Percentiles rank a stretch among this genome's conserved stretches.
phyloP scores from a whole-genome alignment of 108 stramenopile genomes.

The Cylindrotheca fusiformis region DNA sequence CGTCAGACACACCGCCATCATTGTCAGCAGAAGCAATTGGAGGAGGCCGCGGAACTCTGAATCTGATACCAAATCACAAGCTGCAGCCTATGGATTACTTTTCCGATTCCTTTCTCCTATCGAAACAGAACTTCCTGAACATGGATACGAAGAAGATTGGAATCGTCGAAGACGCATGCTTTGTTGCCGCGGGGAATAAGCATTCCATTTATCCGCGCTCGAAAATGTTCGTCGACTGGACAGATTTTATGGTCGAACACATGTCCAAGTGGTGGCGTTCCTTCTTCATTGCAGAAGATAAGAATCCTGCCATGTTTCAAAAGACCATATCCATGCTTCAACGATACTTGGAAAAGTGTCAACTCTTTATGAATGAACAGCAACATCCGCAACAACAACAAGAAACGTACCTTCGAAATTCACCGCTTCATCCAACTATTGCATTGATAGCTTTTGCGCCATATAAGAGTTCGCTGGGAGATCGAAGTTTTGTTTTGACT shows the following conservation, averaged over 20 bases:
- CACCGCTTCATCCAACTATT: constrained; percentile 14
- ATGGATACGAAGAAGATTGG: not conserved
- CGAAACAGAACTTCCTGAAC: not conserved
- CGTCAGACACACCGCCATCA: too few species aligned
- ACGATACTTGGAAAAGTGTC: not conserved
- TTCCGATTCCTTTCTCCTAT: constrained; percentile 1
- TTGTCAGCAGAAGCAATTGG: too few species aligned
- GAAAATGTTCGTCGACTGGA: constrained; percentile 9
- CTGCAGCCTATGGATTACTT: not conserved
- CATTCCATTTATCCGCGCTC: not conserved
- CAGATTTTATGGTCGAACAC: constrained; percentile 9
- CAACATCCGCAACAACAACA: not conserved
- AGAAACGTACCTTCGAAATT: too few species aligned
- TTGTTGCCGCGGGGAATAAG: not conserved
- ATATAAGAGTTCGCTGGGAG: constrained; percentile 2
- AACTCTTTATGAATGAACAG: not conserved
- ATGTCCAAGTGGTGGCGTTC: constrained; percentile 5
- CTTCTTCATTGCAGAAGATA: not conserved
- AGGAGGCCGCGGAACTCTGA: too few species aligned
- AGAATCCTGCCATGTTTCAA: not conserved
- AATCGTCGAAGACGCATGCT: not conserved
- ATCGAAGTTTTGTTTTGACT: not conserved
- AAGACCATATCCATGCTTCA: not conserved
- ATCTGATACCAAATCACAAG: not conserved
- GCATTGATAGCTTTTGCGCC: constrained; percentile 21